Conservation (phyloP, 345 rosid species). For the Brassica cretica region DNA sequence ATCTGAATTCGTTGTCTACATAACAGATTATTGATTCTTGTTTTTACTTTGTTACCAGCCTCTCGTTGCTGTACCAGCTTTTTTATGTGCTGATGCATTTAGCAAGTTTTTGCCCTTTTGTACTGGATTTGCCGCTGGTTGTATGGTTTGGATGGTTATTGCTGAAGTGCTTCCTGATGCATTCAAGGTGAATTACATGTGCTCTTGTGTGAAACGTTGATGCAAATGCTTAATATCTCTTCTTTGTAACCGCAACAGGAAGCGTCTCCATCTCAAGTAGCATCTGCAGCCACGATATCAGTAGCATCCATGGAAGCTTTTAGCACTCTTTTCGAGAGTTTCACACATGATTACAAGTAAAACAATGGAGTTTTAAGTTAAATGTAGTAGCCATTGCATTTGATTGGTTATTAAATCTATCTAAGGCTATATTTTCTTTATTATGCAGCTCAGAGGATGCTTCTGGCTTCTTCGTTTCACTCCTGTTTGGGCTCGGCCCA, state of each 20-base stretch:
- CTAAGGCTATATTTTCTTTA: constrained; percentile 24
- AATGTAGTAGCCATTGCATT: constrained; percentile 17
- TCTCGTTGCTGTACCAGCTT: constrained; percentile 94
- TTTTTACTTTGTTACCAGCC: constrained; percentile 54
- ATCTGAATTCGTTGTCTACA: constrained; percentile 8
- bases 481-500: constrained; percentile 97
- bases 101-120: constrained; percentile 94
- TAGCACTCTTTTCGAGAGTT: constrained; percentile 71
- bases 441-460: constrained; percentile 91
- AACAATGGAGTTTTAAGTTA: constrained; percentile 25
- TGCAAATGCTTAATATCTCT: constrained; percentile 14
- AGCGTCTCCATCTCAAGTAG: constrained; percentile 92
- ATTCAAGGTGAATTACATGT: constrained; percentile 64
- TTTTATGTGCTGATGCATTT: constrained; percentile 95
- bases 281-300: constrained; percentile 91
- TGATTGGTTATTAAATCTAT: neutral
- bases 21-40: constrained; percentile 18
- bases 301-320: constrained; percentile 98
- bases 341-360: constrained; percentile 90
- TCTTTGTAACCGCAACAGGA: constrained; percentile 51
- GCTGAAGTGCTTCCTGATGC: constrained; percentile 99
- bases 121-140: constrained; percentile 99
- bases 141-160: constrained; percentile 99
- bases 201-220: neutral
- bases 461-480: constrained; percentile 92